Evolutionary conservation across 331 rosid genomes (phyloP), one percentile per base, ranked within the genome.

Genomic region (Quercus lobata): DNA sequence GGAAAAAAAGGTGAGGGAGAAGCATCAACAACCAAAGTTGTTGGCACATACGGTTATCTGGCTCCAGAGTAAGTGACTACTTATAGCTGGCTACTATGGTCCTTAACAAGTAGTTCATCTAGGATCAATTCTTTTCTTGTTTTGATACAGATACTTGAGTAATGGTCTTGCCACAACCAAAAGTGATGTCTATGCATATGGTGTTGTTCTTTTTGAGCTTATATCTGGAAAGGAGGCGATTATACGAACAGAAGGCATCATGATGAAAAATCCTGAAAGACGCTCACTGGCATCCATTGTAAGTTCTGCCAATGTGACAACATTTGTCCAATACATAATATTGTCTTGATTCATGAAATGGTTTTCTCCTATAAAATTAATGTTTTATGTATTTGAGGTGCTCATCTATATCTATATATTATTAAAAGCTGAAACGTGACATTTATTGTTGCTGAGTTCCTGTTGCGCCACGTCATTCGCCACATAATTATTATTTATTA

Each of bases 11-110:
- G 86, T 35, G 98, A 96, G 18, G 99, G 91, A 76, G 99, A 96
- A 81, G 78, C 92, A 74, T 57, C 91, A 5, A 84, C 87, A 19
- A 93, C 99, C 74, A 96, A 89, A 91, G 97, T 96, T 76, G 99
- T 96, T 74, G 99, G 99, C 80, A 91, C 99, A 78, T 96, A 89
- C 68, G 99, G 99, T 78, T 96, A 96, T 87, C 89, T 96, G 75
- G 99, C 99, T 71, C 99, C 99, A 7, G 99, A 96, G 99, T 96
- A 87, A 83, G 98, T 83, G 76, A 60, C 22, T 49, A 32, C 34
- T 55, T 57, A 30, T n/a, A 19, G 44, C 69, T 78, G n/a, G 71
- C 57, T 25, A 12, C 65, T 35, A 57, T 17, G 32, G 61, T 32
- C 73, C 18, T 70, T n/a, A 34, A 56, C 69, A 76, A 57, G 53